A percentile compares a stretch with the other conserved stretches of the same genome.
Evolutionary conservation across 768 basidiomycete species (phyloP).

Genomic region (Agrocybe pediades): DNA sequence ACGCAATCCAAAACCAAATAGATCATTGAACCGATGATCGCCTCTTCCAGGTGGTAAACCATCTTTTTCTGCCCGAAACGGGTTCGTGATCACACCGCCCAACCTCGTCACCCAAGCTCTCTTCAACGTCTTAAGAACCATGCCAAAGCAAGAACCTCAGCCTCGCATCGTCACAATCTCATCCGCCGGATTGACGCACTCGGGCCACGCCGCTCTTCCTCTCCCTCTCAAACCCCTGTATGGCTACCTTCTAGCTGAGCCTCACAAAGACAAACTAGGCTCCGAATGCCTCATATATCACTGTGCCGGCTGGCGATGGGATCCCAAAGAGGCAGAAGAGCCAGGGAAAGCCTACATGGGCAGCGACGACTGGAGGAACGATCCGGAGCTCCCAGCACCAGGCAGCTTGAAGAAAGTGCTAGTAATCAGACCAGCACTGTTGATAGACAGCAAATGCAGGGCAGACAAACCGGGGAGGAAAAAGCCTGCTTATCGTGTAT

Average conservation of each 20-base stretch:
- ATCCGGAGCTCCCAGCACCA: conserved; percentile 39
- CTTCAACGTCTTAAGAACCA: conserved; percentile 55
- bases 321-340: conserved; percentile 36
- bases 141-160: conserved; percentile 40
- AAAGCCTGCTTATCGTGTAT: conserved; percentile 42
- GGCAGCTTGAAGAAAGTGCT: conserved; percentile 48
- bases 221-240: conserved; percentile 51
- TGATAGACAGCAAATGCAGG: conserved; percentile 58
- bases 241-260: conserved; percentile 37
- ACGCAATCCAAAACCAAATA: too few species aligned
- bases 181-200: conserved; percentile 49
- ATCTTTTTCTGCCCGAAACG: conserved; percentile 47
- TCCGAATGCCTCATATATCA: conserved; percentile 53
- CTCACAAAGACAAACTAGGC: conserved; percentile 66
- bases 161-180: conserved; percentile 59
- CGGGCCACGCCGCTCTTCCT: conserved; percentile 48
- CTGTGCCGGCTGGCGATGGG: conserved; percentile 54
- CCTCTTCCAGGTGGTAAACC: conserved; percentile 49
- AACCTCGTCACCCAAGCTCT: conserved; percentile 63
- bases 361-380: conserved; percentile 38
- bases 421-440: conserved; percentile 57
- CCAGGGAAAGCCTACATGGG: conserved; percentile 44
- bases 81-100: conserved; percentile 46
- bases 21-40: too few species aligned
- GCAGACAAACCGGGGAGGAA: conserved; percentile 31